Evolutionary conservation across 257 asterid genomes (phyloP), one percentile per base, ranked within the genome.

Genomic region (Thymus mandschuricus): DNA sequence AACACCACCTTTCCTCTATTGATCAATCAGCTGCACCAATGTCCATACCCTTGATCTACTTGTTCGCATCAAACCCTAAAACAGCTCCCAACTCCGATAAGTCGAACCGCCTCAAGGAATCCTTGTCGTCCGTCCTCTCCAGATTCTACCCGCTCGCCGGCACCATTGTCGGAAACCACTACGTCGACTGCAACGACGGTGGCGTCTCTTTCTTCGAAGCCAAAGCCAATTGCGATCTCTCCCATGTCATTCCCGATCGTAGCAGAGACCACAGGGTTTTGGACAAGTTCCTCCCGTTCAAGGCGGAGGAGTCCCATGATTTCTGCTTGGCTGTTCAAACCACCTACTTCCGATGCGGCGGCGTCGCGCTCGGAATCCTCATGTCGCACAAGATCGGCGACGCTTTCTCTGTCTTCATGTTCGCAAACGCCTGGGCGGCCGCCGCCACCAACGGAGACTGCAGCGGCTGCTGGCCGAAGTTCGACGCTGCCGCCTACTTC

Each of bases 61-160:
- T 82, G 46, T 84, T 79, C 30, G 65, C 76, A 50, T 0, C 69
- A 59, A 64, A 78, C 13, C 27, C 49, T 56, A 58, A 60, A 33
- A 2, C 21, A 21, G 21, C 76, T n/a, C 41, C 75, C 15, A 77
- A 69, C 50, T 5, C 71, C 5, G 33, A 74, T 10, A 69, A 51
- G 54, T 68, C 74, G 38, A 60, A 52, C 67, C 44, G 40, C 11
- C 80, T 86, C 0, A 84, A 80, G 66, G 57, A 54, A 13, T 86
- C 89, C 12, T 35, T 86, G 6, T 82, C 92, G 3, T 46, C 66
- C 8, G 57, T 40, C 59, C 82, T 84, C 8, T 61, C 83, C 1
- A 51, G 7, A 10, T 84, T 71, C 70, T 78, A 86, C 70, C 92
- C 92, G 10, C 79, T 86, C 10, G 75, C 87, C 1, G 89, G 92